A percentile compares a stretch with the other conserved stretches of the same genome.
These are phyloP conservation scores for Pseudogymnoascus sp. DNA, from an alignment of 2,329 filamentous ascomycete species.

Conservation along the genomic window DNA sequence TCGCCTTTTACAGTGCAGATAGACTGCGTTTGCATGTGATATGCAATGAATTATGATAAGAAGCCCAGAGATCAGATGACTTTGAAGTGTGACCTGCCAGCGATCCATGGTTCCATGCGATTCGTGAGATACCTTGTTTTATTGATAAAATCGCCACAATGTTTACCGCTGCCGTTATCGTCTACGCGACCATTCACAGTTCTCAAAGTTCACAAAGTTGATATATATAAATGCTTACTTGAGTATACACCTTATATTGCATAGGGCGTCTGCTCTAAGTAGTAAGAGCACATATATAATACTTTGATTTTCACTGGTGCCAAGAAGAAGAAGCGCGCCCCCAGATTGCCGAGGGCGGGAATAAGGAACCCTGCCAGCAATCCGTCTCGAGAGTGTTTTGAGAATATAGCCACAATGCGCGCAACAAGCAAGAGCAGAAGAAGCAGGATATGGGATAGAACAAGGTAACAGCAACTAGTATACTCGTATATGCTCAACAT, in stretches of 20 bases:
- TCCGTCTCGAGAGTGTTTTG: not conserved
- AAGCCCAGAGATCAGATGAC: not conserved
- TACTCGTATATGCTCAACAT: not conserved
- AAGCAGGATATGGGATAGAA: not conserved
- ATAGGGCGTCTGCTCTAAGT: no score
- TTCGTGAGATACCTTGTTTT: not conserved
- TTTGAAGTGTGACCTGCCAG: not conserved
- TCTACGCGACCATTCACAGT: not conserved
- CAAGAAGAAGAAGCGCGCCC: not conserved
- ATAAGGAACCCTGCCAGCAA: not conserved
- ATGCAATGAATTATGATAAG: conserved; percentile 1
- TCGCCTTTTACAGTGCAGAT: not conserved
- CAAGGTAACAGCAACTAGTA: not conserved
- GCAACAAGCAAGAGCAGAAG: not conserved
- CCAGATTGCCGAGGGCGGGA: not conserved
- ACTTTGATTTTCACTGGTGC: not conserved
- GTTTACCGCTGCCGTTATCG: not conserved
- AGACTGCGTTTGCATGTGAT: not conserved
- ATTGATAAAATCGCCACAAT: not conserved
- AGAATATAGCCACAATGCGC: not conserved
- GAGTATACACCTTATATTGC: not conserved
- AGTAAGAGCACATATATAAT: no score
- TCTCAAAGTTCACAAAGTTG: not conserved
- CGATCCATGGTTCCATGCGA: not conserved
- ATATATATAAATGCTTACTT: no score